phyloP scores from a whole-genome alignment of 305 asterid genomes.

The Plantago lanceolata region DNA sequence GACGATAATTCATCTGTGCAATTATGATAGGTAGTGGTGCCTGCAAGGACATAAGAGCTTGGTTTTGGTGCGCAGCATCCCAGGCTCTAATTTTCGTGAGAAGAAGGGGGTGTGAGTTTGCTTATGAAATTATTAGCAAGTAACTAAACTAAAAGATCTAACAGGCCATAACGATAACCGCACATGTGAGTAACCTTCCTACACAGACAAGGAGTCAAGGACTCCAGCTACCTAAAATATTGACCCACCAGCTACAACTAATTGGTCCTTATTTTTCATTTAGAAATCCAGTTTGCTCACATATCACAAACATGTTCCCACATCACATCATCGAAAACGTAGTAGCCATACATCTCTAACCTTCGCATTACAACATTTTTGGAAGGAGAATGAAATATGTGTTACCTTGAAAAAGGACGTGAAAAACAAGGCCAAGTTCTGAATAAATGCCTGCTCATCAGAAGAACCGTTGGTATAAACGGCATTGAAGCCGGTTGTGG shows the following conservation, averaged over 20 bases:
- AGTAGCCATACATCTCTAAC: neutral
- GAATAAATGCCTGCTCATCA: constrained; percentile 98
- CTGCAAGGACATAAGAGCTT: too few relatives aligned
- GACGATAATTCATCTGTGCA: too few relatives aligned
- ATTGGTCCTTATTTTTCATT: neutral
- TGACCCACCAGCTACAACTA: neutral
- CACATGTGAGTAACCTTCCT: neutral
- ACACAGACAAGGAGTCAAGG: neutral
- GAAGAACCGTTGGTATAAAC: constrained; percentile 79
- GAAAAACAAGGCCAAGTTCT: constrained; percentile 89
- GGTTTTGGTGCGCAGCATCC: too few relatives aligned
- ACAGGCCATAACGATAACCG: neutral
- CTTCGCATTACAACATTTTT: neutral
- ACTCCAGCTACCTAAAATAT: neutral
- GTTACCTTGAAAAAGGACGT: constrained; percentile 91
- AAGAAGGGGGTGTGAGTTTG: too few relatives aligned
- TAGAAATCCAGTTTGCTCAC: too few relatives aligned
- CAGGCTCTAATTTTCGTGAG: too few relatives aligned
- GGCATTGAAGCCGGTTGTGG: constrained; percentile 56
- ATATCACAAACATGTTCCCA: neutral
- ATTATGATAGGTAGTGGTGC: too few relatives aligned
- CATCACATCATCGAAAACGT: neutral
- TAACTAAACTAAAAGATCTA: too few relatives aligned
- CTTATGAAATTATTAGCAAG: too few relatives aligned
- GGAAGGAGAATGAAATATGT: constrained; percentile 10